These are phyloP conservation scores for Calocera viscosa DNA, from an alignment of 768 basidiomycete genomes.

Conservation along the genomic window DNA sequence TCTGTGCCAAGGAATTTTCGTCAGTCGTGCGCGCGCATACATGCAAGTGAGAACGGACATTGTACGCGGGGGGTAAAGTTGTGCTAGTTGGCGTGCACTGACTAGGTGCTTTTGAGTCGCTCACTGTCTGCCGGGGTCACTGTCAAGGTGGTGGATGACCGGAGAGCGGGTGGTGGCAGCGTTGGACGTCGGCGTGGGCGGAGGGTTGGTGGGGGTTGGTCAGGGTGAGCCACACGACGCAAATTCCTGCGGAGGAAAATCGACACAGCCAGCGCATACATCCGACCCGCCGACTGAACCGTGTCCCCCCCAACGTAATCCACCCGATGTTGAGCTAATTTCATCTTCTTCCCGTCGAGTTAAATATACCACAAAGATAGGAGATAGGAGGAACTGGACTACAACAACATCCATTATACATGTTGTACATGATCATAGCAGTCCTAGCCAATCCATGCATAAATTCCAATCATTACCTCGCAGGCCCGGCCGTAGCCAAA, in stretches of 20 bases:
- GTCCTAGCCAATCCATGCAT: background rate
- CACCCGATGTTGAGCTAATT: background rate
- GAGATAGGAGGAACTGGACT: background rate
- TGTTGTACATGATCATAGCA: background rate
- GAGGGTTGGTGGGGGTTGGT: background rate
- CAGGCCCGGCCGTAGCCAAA: too few species aligned
- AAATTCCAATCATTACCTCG: background rate
- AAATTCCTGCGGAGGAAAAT: conserved; percentile 9
- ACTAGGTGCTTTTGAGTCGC: too few species aligned
- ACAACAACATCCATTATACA: background rate
- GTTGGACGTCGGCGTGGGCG: background rate
- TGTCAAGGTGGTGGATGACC: too few species aligned
- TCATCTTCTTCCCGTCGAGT: too few species aligned
- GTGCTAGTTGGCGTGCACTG: too few species aligned
- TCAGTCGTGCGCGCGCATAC: too few species aligned
- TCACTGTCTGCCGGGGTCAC: too few species aligned
- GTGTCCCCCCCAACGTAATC: background rate
- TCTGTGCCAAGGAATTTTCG: background rate
- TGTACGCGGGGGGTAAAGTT: too few species aligned
- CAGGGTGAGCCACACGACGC: background rate
- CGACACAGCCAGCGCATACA: background rate
- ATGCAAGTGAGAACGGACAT: too few species aligned
- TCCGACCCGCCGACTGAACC: background rate
- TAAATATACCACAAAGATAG: too few species aligned
- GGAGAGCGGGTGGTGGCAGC: background rate